These are phyloP conservation scores for Coriaria nepalensis DNA, from an alignment of 306 rosid species.

Conservation along the genomic window DNA sequence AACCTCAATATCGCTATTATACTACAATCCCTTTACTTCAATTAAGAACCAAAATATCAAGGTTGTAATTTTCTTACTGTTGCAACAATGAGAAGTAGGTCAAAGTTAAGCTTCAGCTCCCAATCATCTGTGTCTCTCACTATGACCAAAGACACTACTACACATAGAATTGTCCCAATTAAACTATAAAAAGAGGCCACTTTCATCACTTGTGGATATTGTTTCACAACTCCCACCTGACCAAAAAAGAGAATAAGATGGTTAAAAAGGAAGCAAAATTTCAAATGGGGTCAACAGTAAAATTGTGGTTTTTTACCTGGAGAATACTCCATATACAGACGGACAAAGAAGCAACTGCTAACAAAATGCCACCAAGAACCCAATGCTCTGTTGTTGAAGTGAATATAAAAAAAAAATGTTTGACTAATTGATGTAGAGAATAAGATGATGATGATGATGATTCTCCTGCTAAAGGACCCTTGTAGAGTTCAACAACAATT, in stretches of 20 bases:
- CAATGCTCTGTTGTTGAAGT: constrained; percentile 53
- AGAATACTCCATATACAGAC: constrained; percentile 42
- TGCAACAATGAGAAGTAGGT: constrained; percentile 27
- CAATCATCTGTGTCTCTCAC: constrained; percentile 21
- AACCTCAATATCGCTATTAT: background rate
- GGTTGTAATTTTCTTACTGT: constrained; percentile 19
- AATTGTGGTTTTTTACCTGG: constrained; percentile 29
- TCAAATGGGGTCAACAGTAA: background rate
- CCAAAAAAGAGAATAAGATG: background rate
- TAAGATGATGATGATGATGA: too few species aligned
- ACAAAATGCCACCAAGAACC: constrained; percentile 60
- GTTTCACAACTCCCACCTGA: constrained; percentile 30
- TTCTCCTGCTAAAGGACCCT: constrained; percentile 41
- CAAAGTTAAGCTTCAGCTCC: constrained; percentile 18
- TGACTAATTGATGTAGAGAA: constrained; percentile 12
- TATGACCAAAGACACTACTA: constrained; percentile 10
- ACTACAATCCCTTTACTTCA: too few species aligned
- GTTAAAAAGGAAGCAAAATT: background rate
- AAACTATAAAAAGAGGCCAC: constrained; percentile 26
- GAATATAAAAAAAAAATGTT: constrained; percentile 32
- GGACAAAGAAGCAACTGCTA: constrained; percentile 46
- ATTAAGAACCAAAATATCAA: too few species aligned
- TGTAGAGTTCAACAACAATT: constrained; percentile 29
- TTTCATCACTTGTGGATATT: constrained; percentile 33
- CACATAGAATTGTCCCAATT: constrained; percentile 28